These are phyloP conservation scores for Aspergillus vadensis DNA, from an alignment of 2,329 filamentous ascomycete species.

Conservation along the genomic window DNA sequence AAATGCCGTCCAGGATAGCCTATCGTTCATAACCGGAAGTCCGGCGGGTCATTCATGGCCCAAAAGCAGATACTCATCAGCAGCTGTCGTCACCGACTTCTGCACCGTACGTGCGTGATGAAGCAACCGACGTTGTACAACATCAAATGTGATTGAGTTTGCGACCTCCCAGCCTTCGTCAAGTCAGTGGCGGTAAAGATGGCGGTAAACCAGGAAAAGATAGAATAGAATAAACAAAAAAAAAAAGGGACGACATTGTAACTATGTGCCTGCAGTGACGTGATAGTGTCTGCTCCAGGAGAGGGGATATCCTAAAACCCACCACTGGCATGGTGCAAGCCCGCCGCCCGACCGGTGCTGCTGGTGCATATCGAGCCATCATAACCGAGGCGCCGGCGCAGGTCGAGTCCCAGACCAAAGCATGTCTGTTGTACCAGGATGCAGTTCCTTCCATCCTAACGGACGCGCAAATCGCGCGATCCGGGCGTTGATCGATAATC, in stretches of 20 bases:
- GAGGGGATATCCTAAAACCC: neutral
- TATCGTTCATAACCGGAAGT: neutral
- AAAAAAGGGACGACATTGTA: neutral
- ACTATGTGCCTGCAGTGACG: neutral
- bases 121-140: constrained; percentile 1
- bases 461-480: neutral
- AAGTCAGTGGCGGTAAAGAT: neutral
- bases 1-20: neutral
- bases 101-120: neutral
- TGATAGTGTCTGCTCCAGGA: neutral
- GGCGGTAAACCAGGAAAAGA: neutral
- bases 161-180: too few species aligned
- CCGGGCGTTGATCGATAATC: neutral
- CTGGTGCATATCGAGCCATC: neutral
- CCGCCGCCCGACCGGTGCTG: neutral
- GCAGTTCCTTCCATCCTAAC: constrained; percentile 2
- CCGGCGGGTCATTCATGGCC: neutral
- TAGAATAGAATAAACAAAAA: too few species aligned
- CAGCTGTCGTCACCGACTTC: neutral
- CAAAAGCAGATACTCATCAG: neutral
- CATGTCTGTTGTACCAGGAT: neutral
- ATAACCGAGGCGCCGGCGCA: neutral
- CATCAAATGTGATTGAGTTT: neutral
- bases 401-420: neutral
- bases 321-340: neutral